Evolutionary conservation across 306 rosid genomes (phyloP), one percentile per base, ranked within the genome.

Genomic region (Trifolium repens): DNA sequence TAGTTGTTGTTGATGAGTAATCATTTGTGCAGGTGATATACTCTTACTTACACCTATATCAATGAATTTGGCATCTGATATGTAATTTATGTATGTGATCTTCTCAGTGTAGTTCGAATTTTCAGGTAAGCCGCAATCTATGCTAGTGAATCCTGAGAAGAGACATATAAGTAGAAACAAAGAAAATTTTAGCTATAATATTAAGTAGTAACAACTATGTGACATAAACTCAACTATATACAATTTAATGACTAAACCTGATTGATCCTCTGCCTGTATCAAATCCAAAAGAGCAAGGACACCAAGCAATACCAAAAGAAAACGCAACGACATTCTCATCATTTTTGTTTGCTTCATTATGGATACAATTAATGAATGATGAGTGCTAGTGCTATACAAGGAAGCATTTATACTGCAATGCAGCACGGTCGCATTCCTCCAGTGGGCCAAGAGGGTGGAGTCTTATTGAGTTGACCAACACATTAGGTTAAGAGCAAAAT

Each of bases 41-140:
- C 15, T 80, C 72, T 26, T 66, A 27, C 73, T 85, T 2, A 13
- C 39, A 2, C 93, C 89, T 5, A 76, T 30, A 30, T 30, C 34
- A 30, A 83, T 81, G 73, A 79, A 89, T 26, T 83, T 27, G 1
- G 78, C 76, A 49, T 89, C 93, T 47, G 91, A 85, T 19, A 83
- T 77, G 85, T 87, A 89, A 32, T 71, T 17, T 50, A 89, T 73
- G 49, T 73, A 74, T 8, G 82, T 67, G 11, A 0, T 27, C 47
- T 34, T 5, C 60, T 81, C 87, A 1, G 82, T 50, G 4, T 83
- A 85, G 85, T 32, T 63, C 0, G 82, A 73, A 26, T 37, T 30
- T 14, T 47, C 44, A 4, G 81, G 87, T n/a, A 71, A 72, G 24
- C 93, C 93, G 65, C 91, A 89, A 52, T 83, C 89, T 71, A 89